phyloP scores from a whole-genome alignment of 148 eudicot genomes.

The Limonium bicolor region DNA sequence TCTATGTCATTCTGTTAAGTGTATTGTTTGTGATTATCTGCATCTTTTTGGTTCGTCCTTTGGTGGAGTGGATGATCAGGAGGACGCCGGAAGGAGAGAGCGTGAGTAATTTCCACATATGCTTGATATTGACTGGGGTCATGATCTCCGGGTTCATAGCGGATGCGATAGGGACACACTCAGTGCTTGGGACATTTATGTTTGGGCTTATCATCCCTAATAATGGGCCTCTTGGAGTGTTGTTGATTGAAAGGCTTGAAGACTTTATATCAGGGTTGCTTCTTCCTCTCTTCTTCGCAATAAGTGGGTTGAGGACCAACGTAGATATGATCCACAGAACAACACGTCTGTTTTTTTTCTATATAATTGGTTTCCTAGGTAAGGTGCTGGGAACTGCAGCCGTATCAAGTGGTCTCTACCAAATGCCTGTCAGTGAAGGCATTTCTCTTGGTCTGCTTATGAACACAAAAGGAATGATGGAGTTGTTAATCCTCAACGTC shows the following conservation, averaged over 20 bases:
- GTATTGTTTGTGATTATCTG: slow-evolving; percentile 22
- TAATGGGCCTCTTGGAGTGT: slow-evolving; percentile 46
- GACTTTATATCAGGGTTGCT: slow-evolving; percentile 61
- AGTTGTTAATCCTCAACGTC: slow-evolving; percentile 85
- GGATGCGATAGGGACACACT: slow-evolving; percentile 68
- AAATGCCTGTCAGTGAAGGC: slow-evolving; percentile 59
- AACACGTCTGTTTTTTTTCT: slow-evolving; percentile 10
- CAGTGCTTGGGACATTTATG: slow-evolving; percentile 69
- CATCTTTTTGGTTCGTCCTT: slow-evolving; percentile 30
- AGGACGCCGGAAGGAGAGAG: slow-evolving; percentile 57
- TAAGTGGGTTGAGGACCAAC: slow-evolving; percentile 50
- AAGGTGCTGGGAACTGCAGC: slow-evolving; percentile 38
- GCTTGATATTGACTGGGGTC: slow-evolving; percentile 46
- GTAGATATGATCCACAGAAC: slow-evolving; percentile 5
- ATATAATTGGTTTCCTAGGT: slow-evolving; percentile 23
- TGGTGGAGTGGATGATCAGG: slow-evolving; percentile 33
- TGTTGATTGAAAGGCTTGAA: slow-evolving; percentile 52
- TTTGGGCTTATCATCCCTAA: slow-evolving; percentile 59
- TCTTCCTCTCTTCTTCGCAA: slow-evolving; percentile 55
- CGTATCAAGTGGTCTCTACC: slow-evolving; percentile 24
- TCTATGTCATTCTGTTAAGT: slow-evolving; percentile 44
- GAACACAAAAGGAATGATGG: slow-evolving; percentile 88
- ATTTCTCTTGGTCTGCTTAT: slow-evolving; percentile 47
- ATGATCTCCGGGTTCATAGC: slow-evolving; percentile 58
- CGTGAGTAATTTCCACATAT: slow-evolving; percentile 40